Conservation (phyloP, 2,329 filamentous ascomycete species). For the Phyllosticta citribraziliensis region DNA sequence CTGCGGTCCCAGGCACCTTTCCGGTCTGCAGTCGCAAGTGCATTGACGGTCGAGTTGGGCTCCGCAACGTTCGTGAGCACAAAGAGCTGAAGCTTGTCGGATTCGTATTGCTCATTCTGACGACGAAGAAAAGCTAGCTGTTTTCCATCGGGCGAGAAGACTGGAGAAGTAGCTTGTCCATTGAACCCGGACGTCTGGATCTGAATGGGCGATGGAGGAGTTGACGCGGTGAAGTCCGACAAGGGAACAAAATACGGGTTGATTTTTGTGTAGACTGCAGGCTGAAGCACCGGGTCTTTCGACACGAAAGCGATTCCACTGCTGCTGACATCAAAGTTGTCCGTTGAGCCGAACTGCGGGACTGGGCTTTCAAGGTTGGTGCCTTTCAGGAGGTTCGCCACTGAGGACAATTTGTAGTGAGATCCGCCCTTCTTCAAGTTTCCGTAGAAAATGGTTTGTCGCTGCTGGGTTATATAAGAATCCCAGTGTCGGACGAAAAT, state of each 20-base stretch:
- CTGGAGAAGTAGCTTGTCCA: slow-evolving; percentile 57
- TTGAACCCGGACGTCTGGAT: slow-evolving; percentile 49
- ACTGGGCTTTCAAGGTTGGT: slow-evolving; percentile 56
- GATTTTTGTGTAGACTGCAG: slow-evolving; percentile 68
- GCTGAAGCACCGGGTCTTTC: slow-evolving; percentile 61
- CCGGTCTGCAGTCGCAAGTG: slow-evolving; percentile 53
- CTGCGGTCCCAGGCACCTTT: slow-evolving; percentile 50
- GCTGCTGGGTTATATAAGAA: slow-evolving; percentile 60
- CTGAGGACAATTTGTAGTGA: slow-evolving; percentile 30
- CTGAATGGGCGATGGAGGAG: slow-evolving; percentile 42
- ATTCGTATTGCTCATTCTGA: slow-evolving; percentile 67
- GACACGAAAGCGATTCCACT: slow-evolving; percentile 62
- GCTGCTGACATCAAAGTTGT: slow-evolving; percentile 68
- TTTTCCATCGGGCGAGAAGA: slow-evolving; percentile 64
- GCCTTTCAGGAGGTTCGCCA: slow-evolving; percentile 56
- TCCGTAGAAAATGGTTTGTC: slow-evolving; percentile 59
- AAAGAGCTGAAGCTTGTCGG: slow-evolving; percentile 63
- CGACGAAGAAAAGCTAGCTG: slow-evolving; percentile 70
- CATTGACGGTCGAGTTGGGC: slow-evolving; percentile 50
- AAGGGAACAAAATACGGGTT: slow-evolving; percentile 68
- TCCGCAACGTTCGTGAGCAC: slow-evolving; percentile 53
- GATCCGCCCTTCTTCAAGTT: slow-evolving; percentile 33
- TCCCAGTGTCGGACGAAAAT: slow-evolving; percentile 82
- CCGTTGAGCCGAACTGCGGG: slow-evolving; percentile 65
- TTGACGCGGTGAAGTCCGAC: slow-evolving; percentile 46